Base-by-base conservation (phyloP, 208 protist genomes). In the Phytomonas francai region DNA sequence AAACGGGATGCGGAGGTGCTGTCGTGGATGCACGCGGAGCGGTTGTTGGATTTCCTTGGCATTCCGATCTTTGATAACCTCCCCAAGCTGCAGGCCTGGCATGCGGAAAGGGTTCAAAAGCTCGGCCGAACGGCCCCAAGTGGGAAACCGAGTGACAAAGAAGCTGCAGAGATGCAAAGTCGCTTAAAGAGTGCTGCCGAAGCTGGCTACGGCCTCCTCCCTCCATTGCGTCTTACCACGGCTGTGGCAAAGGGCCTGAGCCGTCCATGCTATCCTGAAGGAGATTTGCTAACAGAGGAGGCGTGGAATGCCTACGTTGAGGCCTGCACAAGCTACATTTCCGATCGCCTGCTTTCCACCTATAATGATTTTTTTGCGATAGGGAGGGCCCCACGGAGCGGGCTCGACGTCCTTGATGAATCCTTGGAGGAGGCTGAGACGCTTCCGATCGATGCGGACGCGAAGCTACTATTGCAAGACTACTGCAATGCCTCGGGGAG, bases 1-100 rank as follows among this genome's bases (percentile, higher is more conserved):
- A 88, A 91, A 67, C 82, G 80, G 28, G 92, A 97, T 62, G 89
- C 92, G 22, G 92, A 97, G 25, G 34, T 81, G n/a, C 76, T 95
- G 14, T 81, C 77, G 14, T 97, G 86, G 85, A 95, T 97, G 92
- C 92, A 97, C 67, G 92, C 92, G 59, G 86, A 95, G 71, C 85
- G 87, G 11, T 76, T 81, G 9, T 71, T 97, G 22, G 87, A 95
- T 65, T 73, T 72, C 2, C 54, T 92, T 4, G 81, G 72, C 14
- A 73, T 97, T 7, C 83, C 79, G 39, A 31, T 97, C 33, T 97
- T 95, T 72, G 84, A 80, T 36, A 94, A 96, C 65, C 71, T 97
- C 56, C 89, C 89, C 4, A 64, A 70, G 49, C 68, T 94, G 61
- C 92, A 97, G 71, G 75, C 64, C 2, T 89, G 78, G 59, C 92